Conservation (phyloP, 805 yeast species). For the Yamadazyma sp. region DNA sequence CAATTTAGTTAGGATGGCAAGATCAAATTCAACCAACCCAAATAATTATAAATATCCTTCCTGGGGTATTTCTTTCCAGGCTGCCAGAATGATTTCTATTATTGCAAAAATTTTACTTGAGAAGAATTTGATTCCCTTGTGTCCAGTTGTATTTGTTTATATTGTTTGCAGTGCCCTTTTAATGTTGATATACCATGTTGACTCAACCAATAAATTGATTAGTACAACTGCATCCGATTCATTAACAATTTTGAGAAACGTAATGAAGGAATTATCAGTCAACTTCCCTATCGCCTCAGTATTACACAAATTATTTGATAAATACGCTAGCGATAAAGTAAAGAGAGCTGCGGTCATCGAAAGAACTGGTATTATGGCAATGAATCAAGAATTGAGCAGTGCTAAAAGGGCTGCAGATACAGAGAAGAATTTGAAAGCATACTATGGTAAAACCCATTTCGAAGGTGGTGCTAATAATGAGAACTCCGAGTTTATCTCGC, state of each 20-base stretch:
- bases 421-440: constrained; percentile 17
- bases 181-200: constrained; percentile 70
- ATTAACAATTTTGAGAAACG: constrained; percentile 34
- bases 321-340: constrained; percentile 40
- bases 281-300: constrained; percentile 40
- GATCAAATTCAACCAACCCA: constrained; percentile 36
- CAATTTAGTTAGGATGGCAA: constrained; percentile 53
- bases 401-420: constrained; percentile 22
- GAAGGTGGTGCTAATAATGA: constrained; percentile 6
- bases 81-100: constrained; percentile 70
- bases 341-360: constrained; percentile 41
- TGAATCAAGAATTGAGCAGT: constrained; percentile 31
- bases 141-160: constrained; percentile 60
- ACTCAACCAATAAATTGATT: constrained; percentile 37
- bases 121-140: constrained; percentile 46
- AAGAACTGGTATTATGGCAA: constrained; percentile 35
- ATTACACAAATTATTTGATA: constrained; percentile 35
- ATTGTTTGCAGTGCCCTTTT: constrained; percentile 61
- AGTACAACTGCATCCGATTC: constrained; percentile 44
- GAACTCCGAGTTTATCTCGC: constrained; percentile 9
- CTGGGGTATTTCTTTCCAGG: constrained; percentile 81
- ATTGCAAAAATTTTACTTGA: constrained; percentile 56
- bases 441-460: constrained; percentile 12
- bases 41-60: constrained; percentile 55
- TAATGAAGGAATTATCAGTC: constrained; percentile 33